phyloP scores from a whole-genome alignment of 495 filamentous ascomycete species.

The Neurospora sp. region DNA sequence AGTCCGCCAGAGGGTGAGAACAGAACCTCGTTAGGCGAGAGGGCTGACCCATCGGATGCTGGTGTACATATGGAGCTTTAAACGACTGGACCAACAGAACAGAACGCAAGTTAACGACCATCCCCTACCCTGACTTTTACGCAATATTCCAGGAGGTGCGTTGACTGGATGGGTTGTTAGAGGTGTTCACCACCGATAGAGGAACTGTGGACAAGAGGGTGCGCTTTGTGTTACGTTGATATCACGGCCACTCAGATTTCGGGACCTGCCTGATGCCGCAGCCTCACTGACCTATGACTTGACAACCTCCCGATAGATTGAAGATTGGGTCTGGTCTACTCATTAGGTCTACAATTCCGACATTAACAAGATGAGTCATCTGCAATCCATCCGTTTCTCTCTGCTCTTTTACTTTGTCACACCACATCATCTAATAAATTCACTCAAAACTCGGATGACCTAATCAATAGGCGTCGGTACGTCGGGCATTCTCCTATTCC shows the following conservation, averaged over 20 bases:
- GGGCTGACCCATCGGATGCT: conserved; percentile 11
- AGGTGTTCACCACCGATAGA: neutral
- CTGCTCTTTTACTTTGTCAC: neutral
- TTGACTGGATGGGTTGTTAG: neutral
- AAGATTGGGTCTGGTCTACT: neutral
- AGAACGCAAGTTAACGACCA: neutral
- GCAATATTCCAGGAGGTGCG: neutral
- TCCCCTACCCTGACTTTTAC: neutral
- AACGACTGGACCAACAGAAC: conserved; percentile 6
- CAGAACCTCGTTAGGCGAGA: neutral
- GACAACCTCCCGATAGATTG: neutral
- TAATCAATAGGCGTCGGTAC: neutral
- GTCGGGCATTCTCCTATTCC: neutral
- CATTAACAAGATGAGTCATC: neutral
- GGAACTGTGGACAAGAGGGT: neutral
- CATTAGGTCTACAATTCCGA: neutral
- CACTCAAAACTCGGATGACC: neutral
- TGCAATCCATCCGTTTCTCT: neutral
- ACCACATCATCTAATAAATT: neutral
- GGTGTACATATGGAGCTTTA: conserved; percentile 21
- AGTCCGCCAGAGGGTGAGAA: neutral
- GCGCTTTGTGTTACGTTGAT: neutral
- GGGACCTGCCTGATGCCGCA: neutral
- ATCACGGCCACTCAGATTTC: neutral
- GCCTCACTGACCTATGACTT: neutral